Evolutionary conservation across 257 asterid genomes (phyloP).

Genomic region (Ophiorrhiza pumila): DNA sequence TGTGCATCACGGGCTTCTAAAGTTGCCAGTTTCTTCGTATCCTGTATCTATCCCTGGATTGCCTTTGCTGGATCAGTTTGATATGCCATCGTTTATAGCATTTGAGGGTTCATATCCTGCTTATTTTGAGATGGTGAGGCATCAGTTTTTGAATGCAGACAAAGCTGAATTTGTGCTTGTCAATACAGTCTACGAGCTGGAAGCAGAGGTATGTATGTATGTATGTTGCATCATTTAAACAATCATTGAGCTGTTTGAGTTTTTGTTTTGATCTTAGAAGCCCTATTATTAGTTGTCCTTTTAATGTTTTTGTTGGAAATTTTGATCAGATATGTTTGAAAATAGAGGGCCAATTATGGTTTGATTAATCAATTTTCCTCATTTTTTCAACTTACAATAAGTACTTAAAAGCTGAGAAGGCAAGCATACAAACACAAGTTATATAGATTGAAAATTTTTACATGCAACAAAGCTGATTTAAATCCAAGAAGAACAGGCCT

Average conservation of each 20-base stretch:
- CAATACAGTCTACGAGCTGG: slow-evolving; percentile 63
- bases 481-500: too few relatives aligned
- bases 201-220: slow-evolving; percentile 38
- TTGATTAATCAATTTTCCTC: too few relatives aligned
- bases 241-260: not conserved
- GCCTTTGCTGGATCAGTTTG: slow-evolving; percentile 49
- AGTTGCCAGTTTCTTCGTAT: slow-evolving; percentile 40
- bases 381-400: too few relatives aligned
- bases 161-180: slow-evolving; percentile 71
- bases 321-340: too few relatives aligned
- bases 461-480: too few relatives aligned
- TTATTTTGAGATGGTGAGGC: slow-evolving; percentile 52
- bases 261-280: not conserved
- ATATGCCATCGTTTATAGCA: slow-evolving; percentile 63
- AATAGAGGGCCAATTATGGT: too few relatives aligned
- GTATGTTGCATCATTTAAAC: too few relatives aligned
- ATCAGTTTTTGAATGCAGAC: slow-evolving; percentile 51
- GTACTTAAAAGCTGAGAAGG: too few relatives aligned
- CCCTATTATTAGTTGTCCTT: too few relatives aligned
- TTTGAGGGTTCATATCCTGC: slow-evolving; percentile 63
- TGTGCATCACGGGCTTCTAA: slow-evolving; percentile 42
- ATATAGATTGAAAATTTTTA: too few relatives aligned
- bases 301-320: too few relatives aligned
- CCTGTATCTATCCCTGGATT: slow-evolving; percentile 61
- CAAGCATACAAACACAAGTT: too few relatives aligned